Conservation (phyloP, 305 asterid species). For the Rubia tinctorum region DNA sequence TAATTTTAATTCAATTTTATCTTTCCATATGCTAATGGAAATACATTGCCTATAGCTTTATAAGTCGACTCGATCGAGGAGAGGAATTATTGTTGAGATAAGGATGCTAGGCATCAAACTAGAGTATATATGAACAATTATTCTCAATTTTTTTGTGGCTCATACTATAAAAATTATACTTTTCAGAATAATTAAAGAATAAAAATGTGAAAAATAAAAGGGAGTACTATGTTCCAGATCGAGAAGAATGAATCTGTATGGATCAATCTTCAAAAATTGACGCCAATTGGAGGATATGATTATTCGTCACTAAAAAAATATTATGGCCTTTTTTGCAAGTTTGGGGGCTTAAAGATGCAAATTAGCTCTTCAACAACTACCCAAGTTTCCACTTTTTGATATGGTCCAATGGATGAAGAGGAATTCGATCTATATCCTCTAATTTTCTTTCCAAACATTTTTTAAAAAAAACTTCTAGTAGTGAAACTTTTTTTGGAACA, state of each 20-base stretch:
- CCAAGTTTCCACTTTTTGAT: not conserved
- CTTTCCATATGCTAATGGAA: too few relatives aligned
- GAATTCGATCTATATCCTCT: not conserved
- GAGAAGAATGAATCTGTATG: not conserved
- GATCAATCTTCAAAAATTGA: not conserved
- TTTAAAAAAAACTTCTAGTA: too few relatives aligned
- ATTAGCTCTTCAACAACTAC: not conserved
- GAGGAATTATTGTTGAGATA: not conserved
- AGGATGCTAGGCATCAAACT: conserved; percentile 11
- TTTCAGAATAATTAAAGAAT: not conserved
- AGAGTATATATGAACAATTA: not conserved
- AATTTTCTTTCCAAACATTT: not conserved
- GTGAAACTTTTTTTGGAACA: too few relatives aligned
- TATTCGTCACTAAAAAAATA: conserved; percentile 3
- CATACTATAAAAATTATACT: not conserved
- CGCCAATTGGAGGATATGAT: not conserved
- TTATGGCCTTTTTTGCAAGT: not conserved
- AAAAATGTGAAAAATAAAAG: not conserved
- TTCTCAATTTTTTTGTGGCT: conserved; percentile 9
- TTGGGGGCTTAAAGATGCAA: not conserved
- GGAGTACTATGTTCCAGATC: conserved; percentile 13
- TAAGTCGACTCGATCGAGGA: too few relatives aligned
- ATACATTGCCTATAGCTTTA: too few relatives aligned
- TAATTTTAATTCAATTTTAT: too few relatives aligned
- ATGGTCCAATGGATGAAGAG: too few relatives aligned